phyloP scores from a whole-genome alignment of 179 eudicot species.

The Heliamphora pulchella region DNA sequence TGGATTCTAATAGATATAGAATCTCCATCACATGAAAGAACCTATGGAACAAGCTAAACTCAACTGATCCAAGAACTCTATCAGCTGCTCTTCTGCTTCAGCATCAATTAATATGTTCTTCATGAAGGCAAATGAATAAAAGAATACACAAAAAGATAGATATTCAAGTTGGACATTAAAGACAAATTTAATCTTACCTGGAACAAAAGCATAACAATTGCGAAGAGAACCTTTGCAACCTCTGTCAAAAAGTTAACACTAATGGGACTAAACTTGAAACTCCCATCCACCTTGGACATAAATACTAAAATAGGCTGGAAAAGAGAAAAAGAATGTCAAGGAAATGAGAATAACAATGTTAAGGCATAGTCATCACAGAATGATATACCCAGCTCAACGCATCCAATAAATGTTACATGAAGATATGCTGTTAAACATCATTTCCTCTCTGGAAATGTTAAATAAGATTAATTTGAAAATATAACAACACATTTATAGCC shows the following conservation, averaged over 20 bases:
- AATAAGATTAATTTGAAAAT: neutral
- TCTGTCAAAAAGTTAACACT: slow-evolving; percentile 96
- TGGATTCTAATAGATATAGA: too few species aligned
- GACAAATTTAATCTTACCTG: slow-evolving; percentile 43
- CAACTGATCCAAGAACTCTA: neutral
- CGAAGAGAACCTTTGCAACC: slow-evolving; percentile 74
- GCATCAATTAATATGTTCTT: neutral
- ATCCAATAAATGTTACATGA: neutral
- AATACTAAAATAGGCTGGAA: slow-evolving; percentile 91
- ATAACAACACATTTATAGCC: neutral
- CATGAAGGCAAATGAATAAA: neutral
- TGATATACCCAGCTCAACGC: neutral
- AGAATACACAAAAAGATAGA: neutral
- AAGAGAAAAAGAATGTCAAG: slow-evolving; percentile 3
- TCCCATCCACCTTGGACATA: slow-evolving; percentile 98
- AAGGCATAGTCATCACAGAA: slow-evolving; percentile 6
- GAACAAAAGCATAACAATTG: slow-evolving; percentile 75
- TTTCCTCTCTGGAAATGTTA: neutral
- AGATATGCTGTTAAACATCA: neutral
- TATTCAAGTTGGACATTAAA: neutral
- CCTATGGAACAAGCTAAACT: neutral
- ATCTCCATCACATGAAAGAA: neutral
- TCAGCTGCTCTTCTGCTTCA: neutral
- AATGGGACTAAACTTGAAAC: slow-evolving; percentile 82
- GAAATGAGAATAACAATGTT: neutral